Evolutionary conservation across 164 flowering plant genomes (phyloP).

Genomic region (Umbilicus rupestris): DNA sequence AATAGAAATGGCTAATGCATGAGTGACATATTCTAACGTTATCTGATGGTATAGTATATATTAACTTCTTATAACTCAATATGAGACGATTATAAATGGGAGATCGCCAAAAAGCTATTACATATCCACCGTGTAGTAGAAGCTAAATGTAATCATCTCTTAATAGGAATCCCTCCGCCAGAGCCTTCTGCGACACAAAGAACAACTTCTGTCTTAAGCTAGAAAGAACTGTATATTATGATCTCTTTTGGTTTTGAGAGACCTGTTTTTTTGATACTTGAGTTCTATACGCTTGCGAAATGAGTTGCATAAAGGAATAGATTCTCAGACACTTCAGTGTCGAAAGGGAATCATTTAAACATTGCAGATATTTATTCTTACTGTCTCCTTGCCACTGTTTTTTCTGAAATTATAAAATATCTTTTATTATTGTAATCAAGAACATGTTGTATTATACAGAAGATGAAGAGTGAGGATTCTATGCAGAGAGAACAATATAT

Average conservation of each 20-base stretch:
- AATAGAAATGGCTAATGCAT: conserved; percentile 2
- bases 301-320: conserved; percentile 1
- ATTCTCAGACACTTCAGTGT: background rate
- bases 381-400: conserved; percentile 1
- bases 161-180: too few relatives aligned
- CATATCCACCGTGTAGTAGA: too few relatives aligned
- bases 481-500: conserved; percentile 7
- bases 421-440: too few relatives aligned
- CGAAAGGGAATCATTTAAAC: background rate
- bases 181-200: too few relatives aligned
- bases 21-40: background rate
- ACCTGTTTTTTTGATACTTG: conserved; percentile 1
- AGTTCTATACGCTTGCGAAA: background rate
- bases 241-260: background rate
- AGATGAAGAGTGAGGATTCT: conserved; percentile 1
- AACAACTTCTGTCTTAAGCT: too few relatives aligned
- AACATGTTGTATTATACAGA: background rate
- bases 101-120: too few relatives aligned
- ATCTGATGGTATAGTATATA: conserved; percentile 5
- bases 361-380: background rate
- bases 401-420: background rate
- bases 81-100: too few relatives aligned
- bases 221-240: too few relatives aligned
- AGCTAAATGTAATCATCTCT: too few relatives aligned
- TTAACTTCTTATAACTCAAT: too few relatives aligned